These are phyloP conservation scores for Puccinia coronata DNA, from an alignment of 1,284 basidiomycete genomes.

Conservation along the genomic window DNA sequence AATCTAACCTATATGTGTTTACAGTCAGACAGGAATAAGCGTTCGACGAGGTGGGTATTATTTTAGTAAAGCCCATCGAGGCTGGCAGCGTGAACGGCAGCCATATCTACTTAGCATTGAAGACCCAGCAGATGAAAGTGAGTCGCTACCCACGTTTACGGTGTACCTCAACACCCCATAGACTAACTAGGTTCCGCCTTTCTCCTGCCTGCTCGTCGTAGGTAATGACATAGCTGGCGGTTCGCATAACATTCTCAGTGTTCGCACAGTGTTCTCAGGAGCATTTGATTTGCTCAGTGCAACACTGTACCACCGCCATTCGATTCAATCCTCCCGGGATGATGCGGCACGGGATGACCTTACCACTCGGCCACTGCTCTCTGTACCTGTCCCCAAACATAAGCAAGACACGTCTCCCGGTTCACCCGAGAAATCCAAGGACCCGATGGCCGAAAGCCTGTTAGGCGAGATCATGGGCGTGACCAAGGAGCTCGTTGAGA, in stretches of 20 bases:
- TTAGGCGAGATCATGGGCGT: slow-evolving; percentile 34
- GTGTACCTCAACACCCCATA: slow-evolving; percentile 44
- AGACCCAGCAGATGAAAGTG: slow-evolving; percentile 87
- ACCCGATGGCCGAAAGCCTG: slow-evolving; percentile 35
- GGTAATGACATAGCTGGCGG: slow-evolving; percentile 91
- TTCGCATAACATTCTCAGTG: slow-evolving; percentile 79
- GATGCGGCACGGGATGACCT: background rate
- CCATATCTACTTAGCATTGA: slow-evolving; percentile 78
- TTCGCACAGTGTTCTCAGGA: slow-evolving; percentile 79
- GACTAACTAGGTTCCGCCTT: slow-evolving; percentile 16
- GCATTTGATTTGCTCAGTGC: slow-evolving; percentile 80
- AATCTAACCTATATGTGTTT: slow-evolving; percentile 23
- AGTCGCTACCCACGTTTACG: slow-evolving; percentile 50
- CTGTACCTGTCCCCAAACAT: slow-evolving; percentile 34
- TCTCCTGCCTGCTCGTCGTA: slow-evolving; percentile 57
- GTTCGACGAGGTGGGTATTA: slow-evolving; percentile 80
- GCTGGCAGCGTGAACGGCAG: slow-evolving; percentile 72
- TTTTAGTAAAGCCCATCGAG: slow-evolving; percentile 74
- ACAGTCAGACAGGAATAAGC: slow-evolving; percentile 70
- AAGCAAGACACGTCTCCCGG: background rate
- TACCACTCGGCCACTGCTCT: slow-evolving; percentile 10
- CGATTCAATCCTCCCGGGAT: slow-evolving; percentile 30
- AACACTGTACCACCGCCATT: slow-evolving; percentile 64
- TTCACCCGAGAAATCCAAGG: background rate
- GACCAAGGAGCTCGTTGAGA: slow-evolving; percentile 33